Base-by-base conservation (phyloP, 257 asterid genomes). In the Solanum verrucosum region DNA sequence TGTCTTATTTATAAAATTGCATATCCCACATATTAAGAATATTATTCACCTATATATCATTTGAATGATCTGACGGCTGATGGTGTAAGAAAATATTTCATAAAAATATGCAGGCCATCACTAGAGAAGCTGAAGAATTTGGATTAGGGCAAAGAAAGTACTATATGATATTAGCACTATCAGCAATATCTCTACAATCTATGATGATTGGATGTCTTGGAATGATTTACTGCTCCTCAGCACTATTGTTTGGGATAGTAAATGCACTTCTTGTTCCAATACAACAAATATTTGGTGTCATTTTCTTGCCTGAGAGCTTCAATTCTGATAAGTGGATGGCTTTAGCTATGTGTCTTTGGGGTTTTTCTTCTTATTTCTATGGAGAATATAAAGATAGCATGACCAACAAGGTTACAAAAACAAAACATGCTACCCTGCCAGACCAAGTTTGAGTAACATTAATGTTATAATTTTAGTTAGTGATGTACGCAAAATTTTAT, bases 361-460 rank as follows among this genome's bases (percentile, higher is more conserved):
- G 90, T n/a, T 90, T 90, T 63, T 89, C 92, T 35, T 90, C 92
- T 52, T 90, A 88, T 88, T 85, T 90, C n/a, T 89, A 82, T 74
- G 92, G 92, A n/a, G 90, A 91, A 85, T 89, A 91, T 31, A 86
- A 83, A 44, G 83, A 21, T 5, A 68, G 27, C 44, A 82, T 42
- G 10, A 60, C 71, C 71, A 63, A 87, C 12, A 84, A 42, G 15
- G 56, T 38, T 27, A 14, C 18, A 13, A 46, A 46, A 46, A 46
- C 0, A 1, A 49, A 16, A 49, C 60, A 49, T 49, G 23, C 60
- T 52, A 52, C 23, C 60, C 60, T 52, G 9, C 23, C 60, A 52
- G 9, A 52, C 23, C 23, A 52, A 16, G 9, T 16, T 52, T 52
- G 60, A 52, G 60, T 52, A 6, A 52, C 21, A 15, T 52, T 52